phyloP scores from a whole-genome alignment of 345 rosid species.

The Populus euphratica region DNA sequence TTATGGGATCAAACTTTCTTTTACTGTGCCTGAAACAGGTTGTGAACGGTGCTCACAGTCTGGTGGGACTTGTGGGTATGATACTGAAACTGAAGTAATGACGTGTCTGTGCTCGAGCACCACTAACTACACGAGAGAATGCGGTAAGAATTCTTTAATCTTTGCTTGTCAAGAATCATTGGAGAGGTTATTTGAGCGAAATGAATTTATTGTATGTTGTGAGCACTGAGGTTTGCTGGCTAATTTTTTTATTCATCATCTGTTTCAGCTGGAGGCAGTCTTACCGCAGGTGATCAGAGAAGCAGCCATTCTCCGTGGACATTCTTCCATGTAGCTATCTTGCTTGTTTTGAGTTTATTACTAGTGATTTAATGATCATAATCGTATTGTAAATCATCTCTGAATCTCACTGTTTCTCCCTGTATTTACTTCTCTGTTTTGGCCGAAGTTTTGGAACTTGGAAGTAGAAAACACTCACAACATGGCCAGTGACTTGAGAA shows the following conservation, averaged over 20 bases:
- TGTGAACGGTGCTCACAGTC: slow-evolving; percentile 65
- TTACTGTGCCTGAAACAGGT: slow-evolving; percentile 60
- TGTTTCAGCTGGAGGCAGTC: slow-evolving; percentile 19
- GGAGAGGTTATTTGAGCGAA: neutral
- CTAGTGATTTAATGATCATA: neutral
- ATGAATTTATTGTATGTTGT: neutral
- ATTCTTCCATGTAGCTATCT: neutral
- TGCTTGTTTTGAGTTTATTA: neutral
- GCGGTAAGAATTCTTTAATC: slow-evolving; percentile 47
- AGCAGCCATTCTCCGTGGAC: neutral
- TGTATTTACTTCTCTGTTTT: neutral
- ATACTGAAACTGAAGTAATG: slow-evolving; percentile 60
- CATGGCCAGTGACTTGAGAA: neutral
- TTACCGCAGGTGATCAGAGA: slow-evolving; percentile 5
- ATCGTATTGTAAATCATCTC: neutral
- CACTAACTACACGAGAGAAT: slow-evolving; percentile 57
- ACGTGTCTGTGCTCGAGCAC: slow-evolving; percentile 66
- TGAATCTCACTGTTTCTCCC: neutral
- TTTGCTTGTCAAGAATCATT: neutral
- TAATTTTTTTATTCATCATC: neutral
- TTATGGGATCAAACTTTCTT: slow-evolving; percentile 72
- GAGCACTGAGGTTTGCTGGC: neutral
- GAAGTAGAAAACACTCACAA: neutral
- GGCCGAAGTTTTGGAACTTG: neutral
- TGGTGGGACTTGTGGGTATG: slow-evolving; percentile 83